Evolutionary conservation across 176 grass and related monocot genomes (phyloP).

Genomic region (Carex littledalei): DNA sequence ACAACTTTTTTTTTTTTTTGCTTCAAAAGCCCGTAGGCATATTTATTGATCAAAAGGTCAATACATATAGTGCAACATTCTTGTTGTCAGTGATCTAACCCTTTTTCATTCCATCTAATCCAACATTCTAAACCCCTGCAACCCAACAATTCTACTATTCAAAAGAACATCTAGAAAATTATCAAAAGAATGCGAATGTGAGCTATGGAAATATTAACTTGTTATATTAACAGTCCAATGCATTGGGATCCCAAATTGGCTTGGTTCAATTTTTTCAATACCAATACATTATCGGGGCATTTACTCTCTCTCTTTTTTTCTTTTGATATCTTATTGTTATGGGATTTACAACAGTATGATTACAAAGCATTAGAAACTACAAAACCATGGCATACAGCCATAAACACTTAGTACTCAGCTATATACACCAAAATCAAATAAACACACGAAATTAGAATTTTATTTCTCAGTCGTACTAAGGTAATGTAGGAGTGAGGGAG

Average conservation of each 20-base stretch:
- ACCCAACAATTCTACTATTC: neutral
- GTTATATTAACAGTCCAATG: neutral
- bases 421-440: conserved; percentile 7
- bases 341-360: conserved; percentile 9
- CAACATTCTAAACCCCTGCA: no score
- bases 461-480: conserved; percentile 27
- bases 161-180: neutral
- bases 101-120: no score
- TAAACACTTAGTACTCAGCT: conserved; percentile 6
- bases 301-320: neutral
- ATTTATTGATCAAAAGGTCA: no score
- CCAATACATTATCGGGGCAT: neutral
- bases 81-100: no score
- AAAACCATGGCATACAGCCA: neutral
- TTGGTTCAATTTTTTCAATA: neutral
- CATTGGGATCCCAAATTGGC: neutral
- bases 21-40: no score
- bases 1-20: no score
- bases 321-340: neutral
- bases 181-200: neutral
- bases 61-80: no score
- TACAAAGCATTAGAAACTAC: neutral
- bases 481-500: conserved; percentile 76
- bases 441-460: conserved; percentile 15
- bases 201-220: neutral